Percentiles rank a stretch among this genome's conserved stretches.
Conservation (phyloP, 257 asterid genomes). For the Salvia miltiorrhiza region DNA sequence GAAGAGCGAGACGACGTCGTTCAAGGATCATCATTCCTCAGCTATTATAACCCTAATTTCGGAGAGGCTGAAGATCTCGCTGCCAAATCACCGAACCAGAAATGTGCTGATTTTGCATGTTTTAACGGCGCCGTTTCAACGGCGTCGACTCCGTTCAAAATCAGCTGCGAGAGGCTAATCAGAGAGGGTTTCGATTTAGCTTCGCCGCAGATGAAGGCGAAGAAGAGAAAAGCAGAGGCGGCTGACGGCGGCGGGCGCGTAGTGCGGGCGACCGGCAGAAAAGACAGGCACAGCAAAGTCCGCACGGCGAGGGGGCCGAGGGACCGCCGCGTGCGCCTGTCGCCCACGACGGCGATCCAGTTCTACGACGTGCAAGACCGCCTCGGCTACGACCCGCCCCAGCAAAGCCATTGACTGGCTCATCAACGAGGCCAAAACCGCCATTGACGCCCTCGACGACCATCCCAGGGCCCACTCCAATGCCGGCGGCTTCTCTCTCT, state of each 20-base stretch:
- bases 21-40: conserved; percentile 1
- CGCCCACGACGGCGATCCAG: conserved; percentile 51
- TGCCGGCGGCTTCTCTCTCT: background rate
- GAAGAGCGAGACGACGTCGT: conserved; percentile 21
- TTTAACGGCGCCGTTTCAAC: background rate
- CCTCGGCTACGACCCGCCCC: conserved; percentile 48
- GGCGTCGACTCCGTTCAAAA: background rate
- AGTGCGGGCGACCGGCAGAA: conserved; percentile 27
- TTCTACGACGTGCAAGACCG: conserved; percentile 61
- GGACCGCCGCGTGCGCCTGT: conserved; percentile 49
- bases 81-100: background rate
- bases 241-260: conserved; percentile 22
- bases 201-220: background rate
- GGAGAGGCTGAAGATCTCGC: background rate
- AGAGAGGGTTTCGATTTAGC: conserved; percentile 7
- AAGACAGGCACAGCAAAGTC: conserved; percentile 57
- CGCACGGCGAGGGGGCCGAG: conserved; percentile 49
- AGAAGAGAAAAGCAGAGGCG: conserved; percentile 23
- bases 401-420: conserved; percentile 66
- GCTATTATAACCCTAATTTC: conserved; percentile 6
- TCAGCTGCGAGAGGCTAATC: background rate
- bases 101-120: background rate
- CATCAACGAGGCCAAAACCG: conserved; percentile 40
- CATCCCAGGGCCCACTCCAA: conserved; percentile 1
- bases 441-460: conserved; percentile 36